Base-by-base conservation (phyloP, 2,329 filamentous ascomycete genomes). In the Metarhizium guizhouense region DNA sequence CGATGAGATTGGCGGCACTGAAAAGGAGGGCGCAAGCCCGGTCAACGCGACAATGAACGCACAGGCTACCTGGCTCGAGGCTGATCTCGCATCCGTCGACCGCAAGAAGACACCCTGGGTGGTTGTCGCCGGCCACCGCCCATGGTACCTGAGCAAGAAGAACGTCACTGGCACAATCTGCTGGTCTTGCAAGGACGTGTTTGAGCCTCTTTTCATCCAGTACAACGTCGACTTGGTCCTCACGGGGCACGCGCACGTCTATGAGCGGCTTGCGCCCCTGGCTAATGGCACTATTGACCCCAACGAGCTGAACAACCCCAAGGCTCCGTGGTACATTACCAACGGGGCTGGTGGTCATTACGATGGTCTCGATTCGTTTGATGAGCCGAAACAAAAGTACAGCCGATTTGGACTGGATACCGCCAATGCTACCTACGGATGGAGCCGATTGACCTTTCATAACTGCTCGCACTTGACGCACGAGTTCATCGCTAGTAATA, bases 31-130 rank as follows among this genome's bases (percentile, higher is more conserved):
- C 3, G 25, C 25, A 25, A 25, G 3, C 25, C 25, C 25, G 25
- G 25, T 25, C 3, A 25, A 25, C 25, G 25, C 25, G 25, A 25
- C 25, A 25, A 25, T 25, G 25, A 25, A 25, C 25, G 25, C 25
- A 4, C 25, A 25, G 25, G 25, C 25, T 25, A 25, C 25, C 25
- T 25, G 25, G 25, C 25, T 25, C 25, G 25, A 25, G 25, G 25
- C 25, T 25, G 25, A 25, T 25, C 25, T 25, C 25, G 25, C 25
- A 25, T 25, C 25, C 25, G 25, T 25, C 25, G 79, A 83, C 64
- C 75, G 81, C 51, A 67, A 61, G 3, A 70, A 81, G 0, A 84
- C 81, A 0, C 80, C 81, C 0, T 84, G 64, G 64, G 52, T 67
- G 2, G 51, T 66, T 30, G 63, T 66, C 14, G 63, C 67, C 3